Percentiles rank a stretch among this genome's conserved stretches.
Conservation (phyloP, 2,329 filamentous ascomycete species). For the Scopulariopsis brevicaulis region DNA sequence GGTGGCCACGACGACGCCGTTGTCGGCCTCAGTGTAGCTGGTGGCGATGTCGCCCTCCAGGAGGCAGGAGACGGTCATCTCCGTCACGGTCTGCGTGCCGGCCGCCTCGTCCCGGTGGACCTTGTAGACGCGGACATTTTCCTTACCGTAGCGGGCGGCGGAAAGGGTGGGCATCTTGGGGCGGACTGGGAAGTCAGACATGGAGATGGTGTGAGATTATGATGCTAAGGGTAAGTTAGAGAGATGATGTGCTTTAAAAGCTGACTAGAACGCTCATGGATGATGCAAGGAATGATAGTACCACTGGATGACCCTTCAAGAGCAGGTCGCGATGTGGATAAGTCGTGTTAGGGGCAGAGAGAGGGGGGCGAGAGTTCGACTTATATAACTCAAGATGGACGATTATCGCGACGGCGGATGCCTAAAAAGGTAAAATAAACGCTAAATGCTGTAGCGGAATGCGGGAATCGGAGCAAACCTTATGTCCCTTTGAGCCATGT, state of each 20-base stretch:
- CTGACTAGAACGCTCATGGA: not conserved
- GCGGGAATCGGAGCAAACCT: not conserved
- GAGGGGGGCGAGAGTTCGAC: not conserved
- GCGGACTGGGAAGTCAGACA: not conserved
- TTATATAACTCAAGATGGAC: not conserved
- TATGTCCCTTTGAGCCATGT: not conserved
- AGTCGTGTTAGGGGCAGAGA: not conserved
- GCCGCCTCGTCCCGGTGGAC: conserved; percentile 70
- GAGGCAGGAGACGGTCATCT: conserved; percentile 90
- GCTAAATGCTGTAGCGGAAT: not conserved
- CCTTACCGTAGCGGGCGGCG: conserved; percentile 76
- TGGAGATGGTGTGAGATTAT: not conserved
- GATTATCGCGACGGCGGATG: not conserved
- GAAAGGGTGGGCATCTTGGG: conserved; percentile 41
- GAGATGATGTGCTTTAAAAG: not conserved
- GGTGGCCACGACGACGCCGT: conserved; percentile 88
- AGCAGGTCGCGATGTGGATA: not conserved
- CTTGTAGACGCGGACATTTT: conserved; percentile 98
- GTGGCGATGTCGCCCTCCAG: conserved; percentile 85
- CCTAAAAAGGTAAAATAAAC: not conserved
- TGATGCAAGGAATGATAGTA: not conserved
- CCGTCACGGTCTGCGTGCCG: conserved; percentile 73
- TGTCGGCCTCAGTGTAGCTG: conserved; percentile 89
- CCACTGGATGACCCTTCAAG: not conserved
- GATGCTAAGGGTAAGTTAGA: not conserved